These are phyloP conservation scores for Candida manassasensis DNA, from an alignment of 805 yeast genomes.

Conservation along the genomic window DNA sequence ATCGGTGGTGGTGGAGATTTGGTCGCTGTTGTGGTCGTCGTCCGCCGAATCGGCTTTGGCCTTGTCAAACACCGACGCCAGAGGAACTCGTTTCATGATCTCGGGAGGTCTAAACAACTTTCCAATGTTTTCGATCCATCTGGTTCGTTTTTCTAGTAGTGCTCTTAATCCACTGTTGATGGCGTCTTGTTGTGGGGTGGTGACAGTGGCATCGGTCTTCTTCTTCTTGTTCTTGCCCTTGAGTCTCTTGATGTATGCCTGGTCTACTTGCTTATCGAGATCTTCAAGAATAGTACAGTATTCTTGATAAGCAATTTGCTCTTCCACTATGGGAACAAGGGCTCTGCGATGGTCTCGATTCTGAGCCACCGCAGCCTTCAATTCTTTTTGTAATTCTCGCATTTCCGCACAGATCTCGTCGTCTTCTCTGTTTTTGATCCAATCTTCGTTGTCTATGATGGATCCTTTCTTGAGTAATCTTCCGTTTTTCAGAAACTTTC, in stretches of 20 bases:
- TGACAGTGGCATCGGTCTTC: slow-evolving; percentile 34
- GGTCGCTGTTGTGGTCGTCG: slow-evolving; percentile 27
- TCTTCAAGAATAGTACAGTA: slow-evolving; percentile 86
- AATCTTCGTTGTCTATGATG: slow-evolving; percentile 54
- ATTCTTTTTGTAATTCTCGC: slow-evolving; percentile 63
- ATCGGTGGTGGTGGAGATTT: slow-evolving; percentile 22
- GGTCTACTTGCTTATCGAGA: slow-evolving; percentile 94
- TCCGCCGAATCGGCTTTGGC: slow-evolving; percentile 30
- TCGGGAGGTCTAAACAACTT: slow-evolving; percentile 67
- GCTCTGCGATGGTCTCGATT: slow-evolving; percentile 66
- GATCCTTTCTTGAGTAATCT: slow-evolving; percentile 20
- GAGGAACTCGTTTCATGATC: slow-evolving; percentile 74
- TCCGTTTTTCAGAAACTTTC: slow-evolving; percentile 21
- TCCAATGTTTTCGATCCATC: slow-evolving; percentile 90
- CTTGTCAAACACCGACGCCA: slow-evolving; percentile 50
- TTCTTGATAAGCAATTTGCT: slow-evolving; percentile 93
- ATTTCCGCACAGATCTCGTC: slow-evolving; percentile 90
- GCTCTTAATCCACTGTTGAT: slow-evolving; percentile 76
- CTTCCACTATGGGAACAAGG: slow-evolving; percentile 71
- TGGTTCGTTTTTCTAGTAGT: slow-evolving; percentile 73
- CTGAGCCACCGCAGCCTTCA: slow-evolving; percentile 53
- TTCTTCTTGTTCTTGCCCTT: slow-evolving; percentile 67
- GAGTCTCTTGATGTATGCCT: slow-evolving; percentile 78
- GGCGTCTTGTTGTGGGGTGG: slow-evolving; percentile 54
- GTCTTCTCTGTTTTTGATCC: slow-evolving; percentile 82